Base-by-base conservation (phyloP, 257 asterid species). In the Rubia yunnanensis region DNA sequence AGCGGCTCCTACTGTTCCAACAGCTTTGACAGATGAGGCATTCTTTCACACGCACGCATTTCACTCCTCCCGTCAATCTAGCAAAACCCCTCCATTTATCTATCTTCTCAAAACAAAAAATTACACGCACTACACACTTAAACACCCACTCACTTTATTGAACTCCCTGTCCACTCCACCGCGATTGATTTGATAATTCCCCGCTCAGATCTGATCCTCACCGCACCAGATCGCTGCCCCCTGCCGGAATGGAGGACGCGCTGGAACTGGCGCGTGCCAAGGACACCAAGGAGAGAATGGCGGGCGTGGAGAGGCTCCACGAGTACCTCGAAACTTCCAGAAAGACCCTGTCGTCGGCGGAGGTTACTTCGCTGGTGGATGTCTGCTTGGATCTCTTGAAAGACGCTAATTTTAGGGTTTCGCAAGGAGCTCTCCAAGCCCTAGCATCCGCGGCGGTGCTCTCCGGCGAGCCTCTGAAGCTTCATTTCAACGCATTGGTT, bases 231-330 rank as follows among this genome's bases (percentile, higher is more conserved):
- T 87, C 95, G 81, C n/a, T n/a, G n/a, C n/a, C n/a, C n/a, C n/a
- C n/a, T n/a, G n/a, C 87, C 78, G 77, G 35, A 67, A 90, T 94
- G 99, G 99, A 94, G 90, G 97, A 82, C 85, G 99, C 97, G 38
- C 72, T 94, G 66, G 97, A 90, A 72, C 78, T 86, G 83, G 91
- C 88, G 77, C 96, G 95, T 67, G 95, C 95, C 8, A 94, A 94
- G 89, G 99, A 94, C 82, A 94, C 99, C 32, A 94, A 94, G 83
- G 96, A 94, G 84, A 82, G 99, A 76, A 94, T 94, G 99, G 97
- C 99, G 1, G 99, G 95, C 22, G 96, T 90, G 57, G 99, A 94
- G 83, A 87, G 86, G 65, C 95, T 94, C 71, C 90, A 90, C 80
- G 89, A 94, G 68, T 92, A 84, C 28, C 92, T 94, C 57, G 99